Evolutionary conservation across 306 rosid species (phyloP), one percentile per base, ranked within the genome.

Genomic region (Casuarina equisetifolia): DNA sequence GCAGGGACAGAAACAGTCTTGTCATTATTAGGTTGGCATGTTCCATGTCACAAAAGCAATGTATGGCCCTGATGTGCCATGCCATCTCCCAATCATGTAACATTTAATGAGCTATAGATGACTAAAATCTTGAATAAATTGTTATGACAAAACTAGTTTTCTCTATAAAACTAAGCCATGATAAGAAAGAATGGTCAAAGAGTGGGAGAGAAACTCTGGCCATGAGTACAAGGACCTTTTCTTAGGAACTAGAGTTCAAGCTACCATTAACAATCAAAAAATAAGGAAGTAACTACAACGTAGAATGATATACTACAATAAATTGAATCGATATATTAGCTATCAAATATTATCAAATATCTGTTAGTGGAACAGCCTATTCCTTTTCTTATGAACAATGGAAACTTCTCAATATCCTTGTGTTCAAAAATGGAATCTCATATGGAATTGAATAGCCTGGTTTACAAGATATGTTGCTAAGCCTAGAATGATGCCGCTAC

Each of bases 341-440:
- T n/a, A 58, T 12, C 67, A 54, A 76, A 72, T n/a, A 75, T 10
- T n/a, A 58, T 12, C 67, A 54, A 76, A 72, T n/a, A 75, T 10
- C 32, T 53, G 68, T 48, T 57, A n/a, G 36, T 45, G 20, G 70
- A 72, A 40, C 45, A 42, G 15, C 49, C 74, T 73, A 63, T 25
- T 69, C 58, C 16, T 4, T 51, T 73, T 57, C 43, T 45, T 84
- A 69, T 73, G 44, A 73, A 80, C 82, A 80, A 70, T 19, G 55
- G 70, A 80, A 44, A 4, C 38, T 45, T 17, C 67, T 68, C 35
- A 49, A 43, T 25, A 44, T 50, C 78, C 42, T 80, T 39, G 75
- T 42, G 67, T 72, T 25, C 0, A 74, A 76, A 59, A 35, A 57
- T 42, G 76, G 68, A 43, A 32, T 72, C 17, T 36, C 13, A 53